These are phyloP conservation scores for Suhomyces prunicola DNA, from an alignment of 805 yeast genomes.

Conservation along the genomic window DNA sequence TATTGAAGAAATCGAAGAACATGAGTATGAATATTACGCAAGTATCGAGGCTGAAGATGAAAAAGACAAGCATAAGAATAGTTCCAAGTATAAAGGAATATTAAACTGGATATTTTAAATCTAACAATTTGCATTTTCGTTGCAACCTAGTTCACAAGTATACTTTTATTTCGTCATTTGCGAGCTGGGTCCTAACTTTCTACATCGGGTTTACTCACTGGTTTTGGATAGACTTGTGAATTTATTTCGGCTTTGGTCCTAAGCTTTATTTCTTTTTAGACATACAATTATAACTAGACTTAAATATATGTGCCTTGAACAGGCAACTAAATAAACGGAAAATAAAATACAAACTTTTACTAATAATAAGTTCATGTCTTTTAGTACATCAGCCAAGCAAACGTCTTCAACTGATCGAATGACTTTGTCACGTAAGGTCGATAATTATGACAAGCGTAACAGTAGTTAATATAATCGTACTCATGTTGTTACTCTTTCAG, in stretches of 20 bases:
- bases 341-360: too few species aligned
- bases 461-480: neutral
- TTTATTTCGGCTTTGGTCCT: neutral
- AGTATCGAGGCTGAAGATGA: slow-evolving; percentile 25
- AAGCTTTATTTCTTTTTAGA: neutral
- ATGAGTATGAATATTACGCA: slow-evolving; percentile 43
- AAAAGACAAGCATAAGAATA: slow-evolving; percentile 5
- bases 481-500: neutral
- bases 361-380: too few species aligned
- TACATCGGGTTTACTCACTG: neutral
- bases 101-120: slow-evolving; percentile 22
- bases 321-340: neutral
- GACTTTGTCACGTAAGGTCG: neutral
- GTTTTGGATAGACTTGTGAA: neutral
- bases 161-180: neutral
- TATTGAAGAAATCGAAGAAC: slow-evolving; percentile 47
- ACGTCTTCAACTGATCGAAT: neutral
- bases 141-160: neutral
- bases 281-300: neutral
- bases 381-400: neutral
- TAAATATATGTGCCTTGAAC: neutral
- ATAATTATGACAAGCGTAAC: neutral
- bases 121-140: slow-evolving; percentile 3
- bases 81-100: slow-evolving; percentile 8
- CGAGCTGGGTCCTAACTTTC: neutral